These are phyloP conservation scores for Grosmannia huntii DNA, from an alignment of 2,329 filamentous ascomycete genomes.

Conservation along the genomic window DNA sequence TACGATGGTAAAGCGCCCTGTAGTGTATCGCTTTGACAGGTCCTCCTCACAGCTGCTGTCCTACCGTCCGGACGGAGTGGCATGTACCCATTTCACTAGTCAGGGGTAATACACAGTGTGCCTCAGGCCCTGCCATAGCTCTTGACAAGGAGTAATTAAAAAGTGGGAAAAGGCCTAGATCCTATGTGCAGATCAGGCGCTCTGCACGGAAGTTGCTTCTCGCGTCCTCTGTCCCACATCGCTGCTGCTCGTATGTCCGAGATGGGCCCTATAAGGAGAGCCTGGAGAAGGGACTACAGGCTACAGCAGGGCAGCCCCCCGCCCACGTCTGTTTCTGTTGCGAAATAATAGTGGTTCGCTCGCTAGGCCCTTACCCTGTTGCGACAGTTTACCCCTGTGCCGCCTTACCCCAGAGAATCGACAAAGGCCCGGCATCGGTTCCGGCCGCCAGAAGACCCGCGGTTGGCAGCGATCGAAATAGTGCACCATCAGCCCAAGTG, in stretches of 20 bases:
- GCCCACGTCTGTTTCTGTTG: background rate
- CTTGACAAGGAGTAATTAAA: background rate
- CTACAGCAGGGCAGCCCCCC: no score
- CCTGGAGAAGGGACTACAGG: background rate
- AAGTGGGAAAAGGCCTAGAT: background rate
- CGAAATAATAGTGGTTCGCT: background rate
- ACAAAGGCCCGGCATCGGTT: background rate
- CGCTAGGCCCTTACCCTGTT: background rate
- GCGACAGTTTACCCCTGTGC: background rate
- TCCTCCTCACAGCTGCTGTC: background rate
- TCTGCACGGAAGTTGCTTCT: background rate
- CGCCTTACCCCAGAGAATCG: background rate
- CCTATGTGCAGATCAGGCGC: no score
- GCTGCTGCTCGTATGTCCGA: no score
- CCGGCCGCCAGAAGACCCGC: background rate
- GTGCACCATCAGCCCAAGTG: background rate
- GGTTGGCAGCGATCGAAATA: background rate
- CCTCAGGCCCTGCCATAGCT: background rate
- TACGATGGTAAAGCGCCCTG: background rate
- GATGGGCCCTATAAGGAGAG: background rate
- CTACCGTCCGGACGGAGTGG: background rate
- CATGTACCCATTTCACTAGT: background rate
- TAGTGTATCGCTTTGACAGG: background rate
- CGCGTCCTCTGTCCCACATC: no score
- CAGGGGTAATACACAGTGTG: background rate